A percentile compares a stretch with the other conserved stretches of the same genome.
These are phyloP conservation scores for Pseudogymnoascus sp. DNA, from an alignment of 2,329 filamentous ascomycete genomes.

Conservation along the genomic window DNA sequence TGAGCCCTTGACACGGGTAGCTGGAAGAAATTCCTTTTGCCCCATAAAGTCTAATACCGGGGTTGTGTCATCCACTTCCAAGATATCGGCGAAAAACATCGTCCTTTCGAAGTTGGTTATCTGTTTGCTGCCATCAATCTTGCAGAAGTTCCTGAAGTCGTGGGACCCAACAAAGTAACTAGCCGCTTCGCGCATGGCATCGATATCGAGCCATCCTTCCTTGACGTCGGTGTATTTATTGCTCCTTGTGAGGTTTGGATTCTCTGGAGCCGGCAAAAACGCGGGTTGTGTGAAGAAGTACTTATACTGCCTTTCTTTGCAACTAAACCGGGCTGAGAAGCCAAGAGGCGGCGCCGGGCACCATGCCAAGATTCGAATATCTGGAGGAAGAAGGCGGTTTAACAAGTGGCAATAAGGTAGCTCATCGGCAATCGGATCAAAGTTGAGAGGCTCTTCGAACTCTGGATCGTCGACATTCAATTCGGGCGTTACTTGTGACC, in stretches of 20 bases:
- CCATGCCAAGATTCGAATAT: constrained; percentile 90
- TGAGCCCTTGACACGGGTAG: constrained; percentile 13
- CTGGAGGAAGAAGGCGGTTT: constrained; percentile 79
- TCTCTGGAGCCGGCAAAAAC: constrained; percentile 59
- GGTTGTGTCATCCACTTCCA: constrained; percentile 52
- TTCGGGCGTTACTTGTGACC: constrained; percentile 2
- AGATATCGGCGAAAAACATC: constrained; percentile 74
- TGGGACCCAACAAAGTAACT: constrained; percentile 72
- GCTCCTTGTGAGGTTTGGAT: constrained; percentile 22
- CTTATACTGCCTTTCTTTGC: constrained; percentile 80
- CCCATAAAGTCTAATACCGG: constrained; percentile 50
- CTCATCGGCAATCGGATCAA: constrained; percentile 70
- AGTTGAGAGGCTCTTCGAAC: constrained; percentile 25
- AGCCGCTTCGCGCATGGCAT: constrained; percentile 76
- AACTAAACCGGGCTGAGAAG: constrained; percentile 90
- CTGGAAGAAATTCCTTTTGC: constrained; percentile 37
- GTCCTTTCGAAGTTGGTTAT: constrained; percentile 73
- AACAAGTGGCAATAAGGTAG: constrained; percentile 74
- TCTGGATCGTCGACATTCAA: constrained; percentile 15
- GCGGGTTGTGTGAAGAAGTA: constrained; percentile 98
- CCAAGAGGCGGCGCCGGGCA: constrained; percentile 69
- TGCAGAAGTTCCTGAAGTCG: constrained; percentile 97
- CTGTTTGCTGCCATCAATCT: constrained; percentile 83
- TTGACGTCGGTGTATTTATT: constrained; percentile 31
- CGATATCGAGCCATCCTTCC: constrained; percentile 79